A percentile compares a stretch with the other conserved stretches of the same genome.
Conservation (phyloP, 129 eudicot species). For the Ambrosia artemisiifolia region DNA sequence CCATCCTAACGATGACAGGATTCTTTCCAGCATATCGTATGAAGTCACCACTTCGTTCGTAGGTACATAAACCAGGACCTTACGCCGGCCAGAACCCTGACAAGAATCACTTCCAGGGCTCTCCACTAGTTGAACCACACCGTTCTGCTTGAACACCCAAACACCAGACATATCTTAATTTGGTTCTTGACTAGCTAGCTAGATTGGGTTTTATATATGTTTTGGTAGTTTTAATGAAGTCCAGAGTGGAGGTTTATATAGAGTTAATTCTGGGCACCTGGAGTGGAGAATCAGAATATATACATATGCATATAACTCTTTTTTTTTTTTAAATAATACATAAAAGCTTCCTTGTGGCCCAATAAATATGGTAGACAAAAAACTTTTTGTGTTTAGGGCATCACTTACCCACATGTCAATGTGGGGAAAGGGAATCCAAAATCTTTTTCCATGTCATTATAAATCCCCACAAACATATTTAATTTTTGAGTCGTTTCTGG, state of each 20-base stretch:
- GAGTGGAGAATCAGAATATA: conserved; percentile 19
- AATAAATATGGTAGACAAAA: neutral
- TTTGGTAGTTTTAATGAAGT: conserved; percentile 2
- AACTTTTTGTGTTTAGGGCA: conserved; percentile 18
- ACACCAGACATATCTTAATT: conserved; percentile 85
- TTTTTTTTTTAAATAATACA: neutral
- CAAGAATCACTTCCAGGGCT: conserved; percentile 59
- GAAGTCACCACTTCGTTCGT: conserved; percentile 49
- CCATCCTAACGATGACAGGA: too few species aligned
- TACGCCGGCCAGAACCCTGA: conserved; percentile 37
- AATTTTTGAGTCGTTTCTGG: conserved; percentile 2
- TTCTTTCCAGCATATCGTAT: too few species aligned
- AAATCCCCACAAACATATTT: conserved; percentile 19
- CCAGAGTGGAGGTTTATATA: conserved; percentile 39
- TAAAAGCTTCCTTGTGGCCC: neutral
- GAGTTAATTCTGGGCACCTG: conserved; percentile 19
- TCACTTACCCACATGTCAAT: conserved; percentile 28
- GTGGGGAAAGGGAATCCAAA: conserved; percentile 14
- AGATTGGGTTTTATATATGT: neutral
- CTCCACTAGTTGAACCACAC: conserved; percentile 75
- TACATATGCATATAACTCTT: neutral
- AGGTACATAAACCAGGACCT: conserved; percentile 56
- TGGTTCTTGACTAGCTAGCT: neutral
- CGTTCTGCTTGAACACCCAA: conserved; percentile 85
- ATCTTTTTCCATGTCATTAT: conserved; percentile 23